phyloP scores from a whole-genome alignment of 495 filamentous ascomycete genomes.

The Margaritispora aquatica region DNA sequence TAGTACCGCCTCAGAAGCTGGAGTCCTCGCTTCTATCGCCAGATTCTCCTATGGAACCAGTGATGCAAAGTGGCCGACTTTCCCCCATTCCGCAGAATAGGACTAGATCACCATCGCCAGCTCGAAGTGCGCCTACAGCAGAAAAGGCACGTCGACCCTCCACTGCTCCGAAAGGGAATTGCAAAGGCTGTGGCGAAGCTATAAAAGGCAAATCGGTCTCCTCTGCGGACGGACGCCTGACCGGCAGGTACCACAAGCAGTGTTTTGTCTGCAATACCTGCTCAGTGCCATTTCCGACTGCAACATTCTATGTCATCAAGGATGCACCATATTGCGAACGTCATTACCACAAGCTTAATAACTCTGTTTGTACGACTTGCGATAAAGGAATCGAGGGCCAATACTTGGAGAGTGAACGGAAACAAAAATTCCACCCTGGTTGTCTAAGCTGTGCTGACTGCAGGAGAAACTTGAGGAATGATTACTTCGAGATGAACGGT shows the following conservation, averaged over 20 bases:
- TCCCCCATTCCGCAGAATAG: conserved; percentile 28
- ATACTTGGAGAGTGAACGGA: conserved; percentile 79
- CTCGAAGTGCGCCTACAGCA: conserved; percentile 9
- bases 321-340: conserved; percentile 85
- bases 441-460: conserved; percentile 79
- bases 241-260: conserved; percentile 86
- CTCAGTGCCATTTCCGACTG: conserved; percentile 70
- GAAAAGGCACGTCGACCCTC: conserved; percentile 11
- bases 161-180: conserved; percentile 57
- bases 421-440: conserved; percentile 75
- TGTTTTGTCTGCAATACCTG: conserved; percentile 93
- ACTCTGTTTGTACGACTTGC: conserved; percentile 74
- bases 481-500: conserved; percentile 52
- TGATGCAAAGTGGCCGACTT: conserved; percentile 38
- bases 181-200: conserved; percentile 69
- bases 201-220: conserved; percentile 92
- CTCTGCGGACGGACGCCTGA: conserved; percentile 87
- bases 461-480: conserved; percentile 51
- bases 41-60: conserved; percentile 57
- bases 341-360: conserved; percentile 90
- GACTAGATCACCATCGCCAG: conserved; percentile 15
- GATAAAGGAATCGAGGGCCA: conserved; percentile 85
- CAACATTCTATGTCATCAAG: conserved; percentile 87
- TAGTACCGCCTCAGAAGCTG: conserved; percentile 1
- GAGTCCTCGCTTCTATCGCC: conserved; percentile 16